phyloP scores from a whole-genome alignment of 768 basidiomycete genomes.

The Pisolithus tinctorius region DNA sequence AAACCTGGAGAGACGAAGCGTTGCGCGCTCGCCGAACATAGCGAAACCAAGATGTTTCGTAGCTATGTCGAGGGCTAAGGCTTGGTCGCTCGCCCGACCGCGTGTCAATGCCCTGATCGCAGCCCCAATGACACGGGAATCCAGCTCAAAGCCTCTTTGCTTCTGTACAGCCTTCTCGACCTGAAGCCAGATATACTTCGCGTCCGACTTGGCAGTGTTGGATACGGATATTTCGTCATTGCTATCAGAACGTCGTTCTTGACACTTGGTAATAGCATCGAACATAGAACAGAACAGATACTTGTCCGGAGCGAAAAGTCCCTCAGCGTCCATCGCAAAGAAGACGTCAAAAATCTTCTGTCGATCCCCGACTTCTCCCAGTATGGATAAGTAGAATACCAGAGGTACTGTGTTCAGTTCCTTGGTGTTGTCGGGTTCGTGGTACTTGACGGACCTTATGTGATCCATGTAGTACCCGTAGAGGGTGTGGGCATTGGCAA shows the following conservation, averaged over 20 bases:
- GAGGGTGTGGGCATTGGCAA: constrained; percentile 51
- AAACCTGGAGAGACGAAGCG: constrained; percentile 31
- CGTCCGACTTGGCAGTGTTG: constrained; percentile 52
- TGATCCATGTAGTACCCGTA: constrained; percentile 54
- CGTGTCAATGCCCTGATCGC: constrained; percentile 49
- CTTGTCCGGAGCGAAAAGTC: constrained; percentile 53
- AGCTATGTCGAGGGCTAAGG: constrained; percentile 60
- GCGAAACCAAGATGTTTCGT: constrained; percentile 58
- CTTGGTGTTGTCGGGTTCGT: constrained; percentile 41
- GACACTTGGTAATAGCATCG: constrained; percentile 32
- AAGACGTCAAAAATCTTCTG: constrained; percentile 74
- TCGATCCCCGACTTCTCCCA: constrained; percentile 52
- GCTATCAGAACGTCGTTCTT: constrained; percentile 5
- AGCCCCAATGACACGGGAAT: constrained; percentile 45
- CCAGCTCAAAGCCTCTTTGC: constrained; percentile 40
- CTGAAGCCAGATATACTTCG: constrained; percentile 65
- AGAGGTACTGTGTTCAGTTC: constrained; percentile 42
- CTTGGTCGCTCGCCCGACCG: constrained; percentile 53
- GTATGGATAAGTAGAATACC: constrained; percentile 57
- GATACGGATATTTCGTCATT: constrained; percentile 15
- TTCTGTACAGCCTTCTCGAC: constrained; percentile 48
- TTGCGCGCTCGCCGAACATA: constrained; percentile 35
- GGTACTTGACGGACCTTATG: constrained; percentile 40
- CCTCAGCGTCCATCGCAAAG: constrained; percentile 57
- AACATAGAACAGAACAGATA: constrained; percentile 65